phyloP scores from a whole-genome alignment of 805 yeast genomes.

The Candida parachauliodes region DNA sequence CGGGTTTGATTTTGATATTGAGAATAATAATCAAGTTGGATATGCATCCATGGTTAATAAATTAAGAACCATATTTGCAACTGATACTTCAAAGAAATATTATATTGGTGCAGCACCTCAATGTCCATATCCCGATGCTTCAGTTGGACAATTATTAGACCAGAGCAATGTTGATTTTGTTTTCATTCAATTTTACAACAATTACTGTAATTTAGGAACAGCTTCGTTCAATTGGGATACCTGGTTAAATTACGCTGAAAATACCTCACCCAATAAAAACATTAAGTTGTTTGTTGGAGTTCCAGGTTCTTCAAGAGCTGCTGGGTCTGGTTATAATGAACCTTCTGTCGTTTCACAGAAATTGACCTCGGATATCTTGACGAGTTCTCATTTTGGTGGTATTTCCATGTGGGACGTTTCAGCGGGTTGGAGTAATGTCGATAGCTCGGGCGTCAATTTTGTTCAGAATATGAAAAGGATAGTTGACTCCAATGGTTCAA shows the following conservation, averaged over 20 bases:
- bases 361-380: slow-evolving; percentile 13
- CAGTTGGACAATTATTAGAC: slow-evolving; percentile 28
- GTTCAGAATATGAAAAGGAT: slow-evolving; percentile 40
- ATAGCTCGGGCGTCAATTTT: slow-evolving; percentile 17
- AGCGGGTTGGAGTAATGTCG: slow-evolving; percentile 36
- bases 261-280: slow-evolving; percentile 27
- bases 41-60: slow-evolving; percentile 51
- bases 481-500: slow-evolving; percentile 20
- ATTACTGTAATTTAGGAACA: slow-evolving; percentile 26
- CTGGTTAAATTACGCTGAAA: slow-evolving; percentile 30
- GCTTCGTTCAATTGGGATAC: slow-evolving; percentile 31
- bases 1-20: slow-evolving; percentile 80
- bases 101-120: slow-evolving; percentile 38
- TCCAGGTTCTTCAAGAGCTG: slow-evolving; percentile 30
- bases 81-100: slow-evolving; percentile 26
- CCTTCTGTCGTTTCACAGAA: slow-evolving; percentile 18
- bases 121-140: slow-evolving; percentile 37
- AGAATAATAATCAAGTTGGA: slow-evolving; percentile 59
- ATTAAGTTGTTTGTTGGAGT: slow-evolving; percentile 32
- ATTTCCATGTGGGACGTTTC: slow-evolving; percentile 86
- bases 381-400: slow-evolving; percentile 50
- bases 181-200: slow-evolving; percentile 39
- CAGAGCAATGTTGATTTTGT: slow-evolving; percentile 29
- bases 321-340: slow-evolving; percentile 31
- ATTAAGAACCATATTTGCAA: slow-evolving; percentile 18